Base-by-base conservation (phyloP, 1,139 yeast genomes). In the Sugiyamaella japonica region DNA sequence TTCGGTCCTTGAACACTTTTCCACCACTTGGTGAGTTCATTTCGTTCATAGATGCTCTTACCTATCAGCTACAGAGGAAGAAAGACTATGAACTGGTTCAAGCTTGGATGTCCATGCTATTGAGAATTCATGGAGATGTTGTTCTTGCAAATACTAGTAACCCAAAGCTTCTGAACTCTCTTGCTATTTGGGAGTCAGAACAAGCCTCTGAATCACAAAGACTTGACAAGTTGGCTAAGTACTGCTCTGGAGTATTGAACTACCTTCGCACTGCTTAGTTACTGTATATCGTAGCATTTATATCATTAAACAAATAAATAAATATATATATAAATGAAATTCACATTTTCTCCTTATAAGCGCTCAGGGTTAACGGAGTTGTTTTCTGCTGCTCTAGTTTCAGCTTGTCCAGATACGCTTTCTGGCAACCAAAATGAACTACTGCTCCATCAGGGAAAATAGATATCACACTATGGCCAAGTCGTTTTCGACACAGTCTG, bases 71-170 rank as follows among this genome's bases (percentile, higher is more conserved):
- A 50, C 62, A 68, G 6, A 60, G 76, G n/a, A 85, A 86, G 57
- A 70, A 65, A 25, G 82, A 91, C 70, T 85, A 78, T 63, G 97
- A 89, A 62, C 70, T 86, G 36, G 76, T 81, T 52, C 86, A 90
- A 67, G 96, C 96, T 0, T 81, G 90, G 71, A 83, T 89, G 78
- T 76, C 84, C 16, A 78, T 89, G 76, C 77, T 90, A 57, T 76
- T 89, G 59, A 82, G 82, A 66, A 80, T 79, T 52, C 99, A 95
- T 68, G 93, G 93, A 20, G 99, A 93, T 70, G 84, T 89, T 6
- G 73, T 91, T 29, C 82, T 84, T 61, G 76, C 54, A 20, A 55
- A 48, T 43, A 51, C 50, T 40, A 48, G 37, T 5, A 48, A 53
- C 20, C 7, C 29, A 13, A 52, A 42, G 13, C 52, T 56, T 2